Conservation (phyloP, 495 filamentous ascomycete species). For the Friedmanniomyces endolithicus region DNA sequence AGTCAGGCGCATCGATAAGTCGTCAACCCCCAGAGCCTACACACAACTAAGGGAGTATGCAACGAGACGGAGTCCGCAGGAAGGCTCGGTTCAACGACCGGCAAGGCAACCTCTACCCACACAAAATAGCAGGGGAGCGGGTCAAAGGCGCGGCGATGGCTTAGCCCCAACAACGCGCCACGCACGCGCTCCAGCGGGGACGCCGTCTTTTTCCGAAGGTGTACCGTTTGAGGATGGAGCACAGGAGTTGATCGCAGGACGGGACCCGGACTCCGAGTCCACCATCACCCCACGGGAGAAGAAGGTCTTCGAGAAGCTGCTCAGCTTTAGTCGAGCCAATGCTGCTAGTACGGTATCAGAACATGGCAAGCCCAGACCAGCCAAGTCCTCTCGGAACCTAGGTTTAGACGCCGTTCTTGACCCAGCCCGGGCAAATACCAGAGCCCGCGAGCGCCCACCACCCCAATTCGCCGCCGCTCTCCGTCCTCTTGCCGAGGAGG, state of each 20-base stretch:
- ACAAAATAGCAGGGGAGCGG: no score
- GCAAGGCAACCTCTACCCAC: no score
- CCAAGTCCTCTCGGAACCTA: background rate
- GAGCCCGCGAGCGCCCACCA: background rate
- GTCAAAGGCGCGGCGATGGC: background rate
- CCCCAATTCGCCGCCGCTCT: constrained; percentile 10
- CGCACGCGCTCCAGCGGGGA: background rate
- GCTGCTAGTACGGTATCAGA: background rate
- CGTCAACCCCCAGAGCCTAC: no score
- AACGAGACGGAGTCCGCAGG: background rate
- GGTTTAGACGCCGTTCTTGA: constrained; percentile 8
- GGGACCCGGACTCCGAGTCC: constrained; percentile 5
- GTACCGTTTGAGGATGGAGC: constrained; percentile 7
- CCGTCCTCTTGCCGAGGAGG: constrained; percentile 11
- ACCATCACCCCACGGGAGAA: constrained; percentile 49
- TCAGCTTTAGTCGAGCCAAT: constrained; percentile 33
- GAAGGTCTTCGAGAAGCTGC: constrained; percentile 46
- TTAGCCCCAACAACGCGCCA: background rate
- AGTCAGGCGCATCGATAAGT: background rate
- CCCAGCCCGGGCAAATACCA: background rate
- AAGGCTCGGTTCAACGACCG: background rate
- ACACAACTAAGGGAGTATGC: background rate
- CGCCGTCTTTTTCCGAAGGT: background rate
- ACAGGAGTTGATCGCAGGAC: background rate
- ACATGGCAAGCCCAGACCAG: background rate